A percentile compares a stretch with the other conserved stretches of the same genome.
phyloP scores from a whole-genome alignment of 768 basidiomycete species.

The Phanerochaete carnosa region DNA sequence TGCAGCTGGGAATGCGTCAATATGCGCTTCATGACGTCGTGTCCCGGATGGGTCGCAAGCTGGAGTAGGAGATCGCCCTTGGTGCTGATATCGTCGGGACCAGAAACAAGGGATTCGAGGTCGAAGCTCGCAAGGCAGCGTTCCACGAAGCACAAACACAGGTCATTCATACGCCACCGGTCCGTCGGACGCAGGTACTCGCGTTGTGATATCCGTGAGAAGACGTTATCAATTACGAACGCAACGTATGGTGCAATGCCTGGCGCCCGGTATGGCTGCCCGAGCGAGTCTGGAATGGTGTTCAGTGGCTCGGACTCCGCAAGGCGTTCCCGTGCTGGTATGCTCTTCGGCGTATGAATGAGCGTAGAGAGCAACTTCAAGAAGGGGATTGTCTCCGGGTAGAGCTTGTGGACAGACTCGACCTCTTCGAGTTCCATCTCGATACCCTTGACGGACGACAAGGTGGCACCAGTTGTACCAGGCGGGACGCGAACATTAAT shows the following conservation, averaged over 20 bases:
- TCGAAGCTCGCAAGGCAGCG: constrained; percentile 79
- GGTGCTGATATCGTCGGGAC: constrained; percentile 46
- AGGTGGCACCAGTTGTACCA: constrained; percentile 36
- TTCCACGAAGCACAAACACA: constrained; percentile 83
- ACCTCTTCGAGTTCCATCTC: constrained; percentile 87
- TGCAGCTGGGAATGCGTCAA: constrained; percentile 74
- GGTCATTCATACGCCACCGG: constrained; percentile 83
- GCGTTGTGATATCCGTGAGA: constrained; percentile 69
- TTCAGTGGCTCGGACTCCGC: constrained; percentile 58
- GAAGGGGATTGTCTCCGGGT: constrained; percentile 90
- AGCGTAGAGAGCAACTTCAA: constrained; percentile 77
- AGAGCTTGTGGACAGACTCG: constrained; percentile 72
- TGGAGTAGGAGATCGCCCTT: constrained; percentile 53
- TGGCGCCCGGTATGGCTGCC: constrained; percentile 74
- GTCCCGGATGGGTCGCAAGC: constrained; percentile 78
- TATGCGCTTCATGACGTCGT: constrained; percentile 77
- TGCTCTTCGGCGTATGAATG: constrained; percentile 77
- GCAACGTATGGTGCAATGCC: constrained; percentile 78
- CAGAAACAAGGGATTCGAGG: constrained; percentile 64
- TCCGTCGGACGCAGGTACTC: constrained; percentile 76
- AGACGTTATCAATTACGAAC: constrained; percentile 91
- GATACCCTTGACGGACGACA: constrained; percentile 70
- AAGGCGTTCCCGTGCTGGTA: constrained; percentile 57
- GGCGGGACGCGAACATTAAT: constrained; percentile 63
- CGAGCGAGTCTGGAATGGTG: constrained; percentile 77